Evolutionary conservation across 768 basidiomycete genomes (phyloP).

Genomic region (Lentinus brumalis): DNA sequence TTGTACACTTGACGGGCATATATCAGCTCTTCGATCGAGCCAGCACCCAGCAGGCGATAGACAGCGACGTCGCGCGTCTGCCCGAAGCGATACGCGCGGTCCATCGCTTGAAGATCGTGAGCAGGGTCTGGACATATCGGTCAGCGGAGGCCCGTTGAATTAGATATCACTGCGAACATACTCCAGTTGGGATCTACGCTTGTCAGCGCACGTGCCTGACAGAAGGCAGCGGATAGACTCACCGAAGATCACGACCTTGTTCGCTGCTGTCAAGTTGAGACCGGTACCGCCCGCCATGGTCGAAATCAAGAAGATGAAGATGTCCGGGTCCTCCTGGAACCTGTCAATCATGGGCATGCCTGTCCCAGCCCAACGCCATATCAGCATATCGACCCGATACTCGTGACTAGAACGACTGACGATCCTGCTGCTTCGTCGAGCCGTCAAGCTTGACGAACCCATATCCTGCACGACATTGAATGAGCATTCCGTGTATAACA

Average conservation of each 20-base stretch:
- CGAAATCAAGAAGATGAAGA: conserved; percentile 86
- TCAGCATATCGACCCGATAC: no score
- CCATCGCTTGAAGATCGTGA: conserved; percentile 93
- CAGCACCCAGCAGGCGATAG: conserved; percentile 81
- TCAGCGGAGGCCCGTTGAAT: neutral
- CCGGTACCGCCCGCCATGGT: conserved; percentile 92
- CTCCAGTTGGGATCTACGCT: conserved; percentile 90
- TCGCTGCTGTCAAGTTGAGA: conserved; percentile 87
- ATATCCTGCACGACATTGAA: conserved; percentile 35
- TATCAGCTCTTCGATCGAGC: conserved; percentile 85
- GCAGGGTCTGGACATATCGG: conserved; percentile 69
- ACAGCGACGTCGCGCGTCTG: conserved; percentile 86
- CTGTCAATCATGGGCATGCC: conserved; percentile 86
- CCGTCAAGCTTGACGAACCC: conserved; percentile 81
- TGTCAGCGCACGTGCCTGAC: neutral
- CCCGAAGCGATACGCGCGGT: conserved; percentile 83
- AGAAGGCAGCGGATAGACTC: conserved; percentile 22
- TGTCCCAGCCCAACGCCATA: conserved; percentile 27
- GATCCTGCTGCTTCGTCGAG: conserved; percentile 50
- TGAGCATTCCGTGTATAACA: neutral
- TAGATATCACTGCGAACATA: conserved; percentile 39
- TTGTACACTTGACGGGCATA: conserved; percentile 92
- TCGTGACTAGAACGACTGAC: neutral
- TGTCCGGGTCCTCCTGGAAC: conserved; percentile 72
- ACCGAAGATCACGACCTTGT: conserved; percentile 94